Evolutionary conservation across 2,329 filamentous ascomycete genomes (phyloP).

Genomic region (Chaetomium strumarium): DNA sequence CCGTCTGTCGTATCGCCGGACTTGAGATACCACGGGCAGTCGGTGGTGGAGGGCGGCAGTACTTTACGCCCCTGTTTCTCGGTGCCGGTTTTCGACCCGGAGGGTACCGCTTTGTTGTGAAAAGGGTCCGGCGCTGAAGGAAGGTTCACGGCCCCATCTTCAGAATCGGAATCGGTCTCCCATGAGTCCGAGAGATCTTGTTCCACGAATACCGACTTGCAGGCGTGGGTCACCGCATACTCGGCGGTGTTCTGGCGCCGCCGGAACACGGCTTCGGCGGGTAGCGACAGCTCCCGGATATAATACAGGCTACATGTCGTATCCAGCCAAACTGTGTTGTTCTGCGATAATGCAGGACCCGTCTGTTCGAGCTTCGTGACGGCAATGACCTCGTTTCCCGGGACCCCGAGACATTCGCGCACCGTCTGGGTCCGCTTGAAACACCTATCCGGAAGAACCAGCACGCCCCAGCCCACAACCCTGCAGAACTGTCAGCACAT

Average conservation of each 20-base stretch:
- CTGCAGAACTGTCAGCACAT: slow-evolving; percentile 8
- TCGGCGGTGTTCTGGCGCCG: not conserved
- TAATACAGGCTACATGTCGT: slow-evolving; percentile 24
- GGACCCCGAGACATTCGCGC: slow-evolving; percentile 30
- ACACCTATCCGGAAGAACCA: slow-evolving; percentile 39
- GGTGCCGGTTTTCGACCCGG: not conserved
- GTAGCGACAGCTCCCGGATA: slow-evolving; percentile 19
- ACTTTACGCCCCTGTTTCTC: not conserved
- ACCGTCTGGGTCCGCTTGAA: slow-evolving; percentile 33
- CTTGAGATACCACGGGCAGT: not conserved
- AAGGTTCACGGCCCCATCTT: not conserved
- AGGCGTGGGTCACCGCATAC: slow-evolving; percentile 3
- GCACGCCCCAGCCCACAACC: slow-evolving; percentile 43
- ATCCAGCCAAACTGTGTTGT: slow-evolving; percentile 17
- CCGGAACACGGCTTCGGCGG: not conserved
- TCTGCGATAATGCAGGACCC: not conserved
- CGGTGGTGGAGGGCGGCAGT: not conserved
- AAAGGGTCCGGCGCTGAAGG: too few species aligned
- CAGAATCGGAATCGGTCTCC: slow-evolving; percentile 4
- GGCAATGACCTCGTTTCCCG: slow-evolving; percentile 20
- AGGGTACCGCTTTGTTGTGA: too few species aligned
- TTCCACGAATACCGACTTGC: not conserved
- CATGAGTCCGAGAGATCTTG: slow-evolving; percentile 1
- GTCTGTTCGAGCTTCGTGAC: not conserved
- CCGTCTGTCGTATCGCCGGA: slow-evolving; percentile 16